phyloP scores from a whole-genome alignment of 1,139 yeast species.

The Pichia sp. region DNA sequence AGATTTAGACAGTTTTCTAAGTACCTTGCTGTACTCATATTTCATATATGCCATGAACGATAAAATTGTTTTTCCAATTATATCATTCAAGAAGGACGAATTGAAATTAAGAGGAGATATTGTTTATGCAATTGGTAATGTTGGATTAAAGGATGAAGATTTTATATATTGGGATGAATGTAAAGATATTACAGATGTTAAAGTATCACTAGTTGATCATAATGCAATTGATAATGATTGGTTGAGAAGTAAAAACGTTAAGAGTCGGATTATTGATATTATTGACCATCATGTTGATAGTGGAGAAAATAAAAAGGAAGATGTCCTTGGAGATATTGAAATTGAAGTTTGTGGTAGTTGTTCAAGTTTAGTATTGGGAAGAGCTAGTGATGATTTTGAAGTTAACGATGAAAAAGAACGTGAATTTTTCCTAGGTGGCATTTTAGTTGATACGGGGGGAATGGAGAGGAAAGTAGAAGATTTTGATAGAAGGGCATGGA shows the following conservation, averaged over 20 bases:
- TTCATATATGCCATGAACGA: slow-evolving; percentile 12
- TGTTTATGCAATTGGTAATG: slow-evolving; percentile 42
- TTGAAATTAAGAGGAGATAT: slow-evolving; percentile 68
- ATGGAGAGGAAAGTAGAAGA: not conserved
- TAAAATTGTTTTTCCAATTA: slow-evolving; percentile 47
- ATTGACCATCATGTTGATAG: slow-evolving; percentile 81
- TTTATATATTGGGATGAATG: slow-evolving; percentile 58
- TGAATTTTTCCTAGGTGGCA: not conserved
- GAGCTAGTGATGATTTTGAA: not conserved
- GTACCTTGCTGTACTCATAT: slow-evolving; percentile 68
- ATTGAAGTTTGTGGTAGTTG: slow-evolving; percentile 63
- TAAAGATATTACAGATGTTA: slow-evolving; percentile 17
- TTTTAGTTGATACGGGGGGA: not conserved
- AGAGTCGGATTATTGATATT: slow-evolving; percentile 48
- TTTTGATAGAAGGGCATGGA: not conserved
- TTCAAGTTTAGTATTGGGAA: slow-evolving; percentile 48
- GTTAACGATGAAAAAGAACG: not conserved
- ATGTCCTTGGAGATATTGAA: not conserved
- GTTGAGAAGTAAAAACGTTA: slow-evolving; percentile 30
- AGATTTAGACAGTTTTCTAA: slow-evolving; percentile 80
- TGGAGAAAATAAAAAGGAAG: not conserved
- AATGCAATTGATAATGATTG: slow-evolving; percentile 34
- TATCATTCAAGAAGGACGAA: slow-evolving; percentile 66
- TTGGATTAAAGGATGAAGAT: slow-evolving; percentile 42
- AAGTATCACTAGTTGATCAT: slow-evolving; percentile 67